These are phyloP conservation scores for Neurospora sp. DNA, from an alignment of 495 filamentous ascomycete species.

Conservation along the genomic window DNA sequence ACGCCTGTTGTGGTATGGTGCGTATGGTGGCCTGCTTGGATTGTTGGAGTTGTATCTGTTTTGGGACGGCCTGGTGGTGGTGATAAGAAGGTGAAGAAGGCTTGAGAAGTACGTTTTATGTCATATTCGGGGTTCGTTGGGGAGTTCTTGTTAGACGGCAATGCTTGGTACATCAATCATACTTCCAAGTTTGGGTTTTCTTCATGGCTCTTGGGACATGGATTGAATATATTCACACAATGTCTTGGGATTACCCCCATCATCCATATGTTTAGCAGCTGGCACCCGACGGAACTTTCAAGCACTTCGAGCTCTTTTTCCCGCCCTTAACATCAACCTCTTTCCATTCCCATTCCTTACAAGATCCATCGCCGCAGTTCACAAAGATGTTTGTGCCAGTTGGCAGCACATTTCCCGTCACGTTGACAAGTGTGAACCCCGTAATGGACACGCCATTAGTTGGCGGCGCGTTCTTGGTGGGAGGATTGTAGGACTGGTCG, in stretches of 20 bases:
- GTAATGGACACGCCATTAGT: conserved; percentile 55
- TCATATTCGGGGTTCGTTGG: not conserved
- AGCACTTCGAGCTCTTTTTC: conserved; percentile 32
- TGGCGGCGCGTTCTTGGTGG: conserved; percentile 43
- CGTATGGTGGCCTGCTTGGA: conserved; percentile 98
- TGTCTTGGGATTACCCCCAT: not conserved
- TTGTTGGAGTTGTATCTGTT: conserved; percentile 44
- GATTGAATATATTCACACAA: not conserved
- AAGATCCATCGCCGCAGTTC: conserved; percentile 40
- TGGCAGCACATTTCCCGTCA: conserved; percentile 41
- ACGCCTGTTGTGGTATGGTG: conserved; percentile 88
- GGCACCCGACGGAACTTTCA: conserved; percentile 5
- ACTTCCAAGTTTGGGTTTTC: not conserved
- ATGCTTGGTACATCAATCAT: not conserved
- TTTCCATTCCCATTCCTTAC: conserved; percentile 40
- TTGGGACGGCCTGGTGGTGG: conserved; percentile 19
- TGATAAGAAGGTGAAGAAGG: conserved; percentile 20
- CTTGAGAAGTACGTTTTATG: conserved; percentile 6
- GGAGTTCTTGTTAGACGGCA: not conserved
- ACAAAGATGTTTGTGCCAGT: conserved; percentile 42
- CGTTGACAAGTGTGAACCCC: conserved; percentile 39
- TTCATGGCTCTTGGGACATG: not conserved
- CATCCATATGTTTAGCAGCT: not conserved
- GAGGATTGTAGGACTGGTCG: conserved; percentile 62
- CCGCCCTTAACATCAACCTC: conserved; percentile 39